phyloP scores from a whole-genome alignment of 441 rosid species.

The Populus hybrid region DNA sequence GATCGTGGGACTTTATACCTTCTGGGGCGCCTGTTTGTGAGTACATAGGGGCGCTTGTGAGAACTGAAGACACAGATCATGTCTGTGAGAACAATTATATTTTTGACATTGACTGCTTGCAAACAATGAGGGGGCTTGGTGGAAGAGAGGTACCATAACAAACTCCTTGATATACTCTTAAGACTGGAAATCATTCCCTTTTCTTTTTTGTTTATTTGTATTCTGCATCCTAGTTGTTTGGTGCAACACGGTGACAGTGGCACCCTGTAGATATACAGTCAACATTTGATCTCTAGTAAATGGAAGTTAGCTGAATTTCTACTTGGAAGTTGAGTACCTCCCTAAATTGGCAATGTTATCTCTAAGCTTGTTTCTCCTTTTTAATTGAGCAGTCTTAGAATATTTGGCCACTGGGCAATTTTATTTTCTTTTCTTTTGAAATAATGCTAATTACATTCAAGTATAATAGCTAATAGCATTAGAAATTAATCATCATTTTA shows the following conservation, averaged over 20 bases:
- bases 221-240: not conserved
- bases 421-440: not conserved
- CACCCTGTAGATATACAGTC: not conserved
- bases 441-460: not conserved
- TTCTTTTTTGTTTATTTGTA: not conserved
- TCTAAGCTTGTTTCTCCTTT: not conserved
- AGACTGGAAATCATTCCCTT: not conserved
- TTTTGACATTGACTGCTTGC: slow-evolving; percentile 92
- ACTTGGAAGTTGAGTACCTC: not conserved
- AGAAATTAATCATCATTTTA: not conserved
- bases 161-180: not conserved
- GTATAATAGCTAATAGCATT: not conserved
- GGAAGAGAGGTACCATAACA: slow-evolving; percentile 65
- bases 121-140: slow-evolving; percentile 78
- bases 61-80: slow-evolving; percentile 70
- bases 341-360: not conserved
- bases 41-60: slow-evolving; percentile 66
- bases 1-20: slow-evolving; percentile 94
- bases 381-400: not conserved
- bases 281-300: not conserved
- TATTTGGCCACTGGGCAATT: not conserved
- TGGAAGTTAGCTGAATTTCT: not conserved
- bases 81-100: slow-evolving; percentile 65
- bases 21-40: slow-evolving; percentile 92
- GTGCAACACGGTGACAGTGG: not conserved